Conservation (phyloP, 2,329 filamentous ascomycete genomes). For the Fusarium acutatum region DNA sequence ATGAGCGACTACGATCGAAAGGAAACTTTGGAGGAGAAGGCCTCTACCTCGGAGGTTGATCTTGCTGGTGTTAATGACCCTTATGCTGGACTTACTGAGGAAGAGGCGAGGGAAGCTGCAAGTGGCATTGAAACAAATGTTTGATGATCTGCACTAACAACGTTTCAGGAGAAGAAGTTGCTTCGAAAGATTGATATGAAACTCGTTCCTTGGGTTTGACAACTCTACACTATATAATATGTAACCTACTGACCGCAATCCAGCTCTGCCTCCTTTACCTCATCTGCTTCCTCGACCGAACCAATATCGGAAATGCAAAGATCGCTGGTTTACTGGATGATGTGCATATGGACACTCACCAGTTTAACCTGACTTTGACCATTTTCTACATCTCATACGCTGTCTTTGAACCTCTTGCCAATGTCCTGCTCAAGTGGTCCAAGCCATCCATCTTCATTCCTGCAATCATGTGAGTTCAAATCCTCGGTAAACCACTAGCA, state of each 20-base stretch:
- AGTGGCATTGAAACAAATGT: slow-evolving; percentile 37
- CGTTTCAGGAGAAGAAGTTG: slow-evolving; percentile 65
- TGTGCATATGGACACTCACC: slow-evolving; percentile 66
- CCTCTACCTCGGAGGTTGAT: slow-evolving; percentile 42
- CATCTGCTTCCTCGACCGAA: slow-evolving; percentile 77
- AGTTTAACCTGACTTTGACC: slow-evolving; percentile 80
- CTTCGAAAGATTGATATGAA: slow-evolving; percentile 68
- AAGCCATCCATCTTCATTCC: slow-evolving; percentile 83
- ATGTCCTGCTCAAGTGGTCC: slow-evolving; percentile 79
- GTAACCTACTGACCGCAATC: neutral
- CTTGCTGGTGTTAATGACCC: slow-evolving; percentile 43
- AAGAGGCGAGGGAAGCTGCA: slow-evolving; percentile 70
- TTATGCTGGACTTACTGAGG: slow-evolving; percentile 70
- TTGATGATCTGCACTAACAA: slow-evolving; percentile 4
- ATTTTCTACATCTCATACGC: slow-evolving; percentile 91
- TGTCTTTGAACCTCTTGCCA: slow-evolving; percentile 80
- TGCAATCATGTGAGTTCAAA: slow-evolving; percentile 73
- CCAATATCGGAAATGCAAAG: slow-evolving; percentile 79
- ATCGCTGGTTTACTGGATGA: slow-evolving; percentile 64
- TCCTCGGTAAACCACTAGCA: neutral
- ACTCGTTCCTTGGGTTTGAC: slow-evolving; percentile 66
- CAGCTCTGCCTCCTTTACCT: slow-evolving; percentile 76
- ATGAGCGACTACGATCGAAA: slow-evolving; percentile 49
- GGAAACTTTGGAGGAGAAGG: slow-evolving; percentile 41
- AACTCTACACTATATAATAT: neutral